Conservation (phyloP, 371 early-diverging fungal genomes). For the Mucor mucedo region DNA sequence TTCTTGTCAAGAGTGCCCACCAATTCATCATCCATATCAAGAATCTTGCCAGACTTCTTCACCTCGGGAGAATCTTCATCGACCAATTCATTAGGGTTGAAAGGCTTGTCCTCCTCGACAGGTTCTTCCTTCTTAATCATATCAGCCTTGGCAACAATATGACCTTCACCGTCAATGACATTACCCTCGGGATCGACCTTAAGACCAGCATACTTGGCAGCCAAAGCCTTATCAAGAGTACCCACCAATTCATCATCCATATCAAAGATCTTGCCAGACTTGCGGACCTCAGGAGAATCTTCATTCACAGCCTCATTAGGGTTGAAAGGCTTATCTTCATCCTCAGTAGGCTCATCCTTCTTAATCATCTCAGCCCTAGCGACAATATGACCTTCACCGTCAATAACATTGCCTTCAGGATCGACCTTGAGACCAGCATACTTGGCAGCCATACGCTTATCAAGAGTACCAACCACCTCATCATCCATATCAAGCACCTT, state of each 20-base stretch:
- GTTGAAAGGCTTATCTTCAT: slow-evolving; percentile 8
- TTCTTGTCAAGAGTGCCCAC: slow-evolving; percentile 19
- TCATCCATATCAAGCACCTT: slow-evolving; percentile 28
- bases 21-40: slow-evolving; percentile 27
- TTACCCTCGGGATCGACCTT: slow-evolving; percentile 28
- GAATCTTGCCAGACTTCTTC: slow-evolving; percentile 25
- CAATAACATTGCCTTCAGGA: slow-evolving; percentile 23
- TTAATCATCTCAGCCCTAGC: slow-evolving; percentile 28
- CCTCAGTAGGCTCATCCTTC: slow-evolving; percentile 1
- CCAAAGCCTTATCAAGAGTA: slow-evolving; percentile 13
- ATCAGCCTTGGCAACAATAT: slow-evolving; percentile 30
- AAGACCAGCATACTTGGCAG: slow-evolving; percentile 26
- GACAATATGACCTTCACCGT: slow-evolving; percentile 19
- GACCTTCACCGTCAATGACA: slow-evolving; percentile 25
- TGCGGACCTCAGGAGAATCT: slow-evolving; percentile 29
- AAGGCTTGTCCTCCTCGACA: slow-evolving; percentile 12
- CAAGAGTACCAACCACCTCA: slow-evolving; percentile 24
- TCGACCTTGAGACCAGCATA: slow-evolving; percentile 27
- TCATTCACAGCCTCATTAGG: slow-evolving; percentile 24
- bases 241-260: slow-evolving; percentile 30
- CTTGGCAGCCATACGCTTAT: slow-evolving; percentile 16
- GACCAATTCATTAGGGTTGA: slow-evolving; percentile 7
- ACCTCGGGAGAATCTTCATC: slow-evolving; percentile 25
- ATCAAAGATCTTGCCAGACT: slow-evolving; percentile 32
- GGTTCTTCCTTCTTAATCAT: slow-evolving; percentile 13